Evolutionary conservation across 1,139 yeast species (phyloP).

Genomic region (Wickerhamomyces sp.): DNA sequence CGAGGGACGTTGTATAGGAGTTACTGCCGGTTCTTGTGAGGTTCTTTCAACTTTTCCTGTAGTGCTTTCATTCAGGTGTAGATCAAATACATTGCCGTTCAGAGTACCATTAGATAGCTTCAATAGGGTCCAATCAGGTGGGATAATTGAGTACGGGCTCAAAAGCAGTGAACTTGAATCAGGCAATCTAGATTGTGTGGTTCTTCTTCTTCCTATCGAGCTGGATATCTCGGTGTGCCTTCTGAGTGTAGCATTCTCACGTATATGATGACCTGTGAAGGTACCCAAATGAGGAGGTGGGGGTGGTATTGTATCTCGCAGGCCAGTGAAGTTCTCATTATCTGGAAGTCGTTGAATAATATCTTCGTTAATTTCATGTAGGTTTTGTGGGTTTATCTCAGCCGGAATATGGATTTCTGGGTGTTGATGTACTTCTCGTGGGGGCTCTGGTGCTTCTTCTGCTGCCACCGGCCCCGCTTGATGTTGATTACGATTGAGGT

Average conservation of each 20-base stretch:
- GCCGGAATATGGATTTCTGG: background rate
- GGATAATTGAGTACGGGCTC: constrained; percentile 14
- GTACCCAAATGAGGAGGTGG: background rate
- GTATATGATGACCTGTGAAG: background rate
- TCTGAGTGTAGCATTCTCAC: too few relatives aligned
- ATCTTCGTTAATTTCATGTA: background rate
- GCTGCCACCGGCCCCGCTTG: background rate
- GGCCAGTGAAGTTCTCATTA: background rate
- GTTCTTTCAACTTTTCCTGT: constrained; percentile 9
- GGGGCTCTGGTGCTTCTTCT: constrained; percentile 2
- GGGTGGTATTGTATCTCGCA: constrained; percentile 1
- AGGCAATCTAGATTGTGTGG: background rate
- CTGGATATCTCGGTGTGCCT: background rate
- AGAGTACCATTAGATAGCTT: constrained; percentile 12
- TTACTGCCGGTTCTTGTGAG: constrained; percentile 1
- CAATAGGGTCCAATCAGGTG: constrained; percentile 23
- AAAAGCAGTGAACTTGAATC: constrained; percentile 6
- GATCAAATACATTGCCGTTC: constrained; percentile 7
- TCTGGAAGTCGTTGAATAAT: background rate
- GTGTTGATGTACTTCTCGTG: background rate
- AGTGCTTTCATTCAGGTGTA: constrained; percentile 9
- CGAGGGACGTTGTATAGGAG: too few relatives aligned
- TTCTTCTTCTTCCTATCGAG: background rate
- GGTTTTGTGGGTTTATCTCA: background rate
- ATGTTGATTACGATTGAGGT: constrained; percentile 14